Base-by-base conservation (phyloP, 345 rosid species). In the Camelina neglecta region DNA sequence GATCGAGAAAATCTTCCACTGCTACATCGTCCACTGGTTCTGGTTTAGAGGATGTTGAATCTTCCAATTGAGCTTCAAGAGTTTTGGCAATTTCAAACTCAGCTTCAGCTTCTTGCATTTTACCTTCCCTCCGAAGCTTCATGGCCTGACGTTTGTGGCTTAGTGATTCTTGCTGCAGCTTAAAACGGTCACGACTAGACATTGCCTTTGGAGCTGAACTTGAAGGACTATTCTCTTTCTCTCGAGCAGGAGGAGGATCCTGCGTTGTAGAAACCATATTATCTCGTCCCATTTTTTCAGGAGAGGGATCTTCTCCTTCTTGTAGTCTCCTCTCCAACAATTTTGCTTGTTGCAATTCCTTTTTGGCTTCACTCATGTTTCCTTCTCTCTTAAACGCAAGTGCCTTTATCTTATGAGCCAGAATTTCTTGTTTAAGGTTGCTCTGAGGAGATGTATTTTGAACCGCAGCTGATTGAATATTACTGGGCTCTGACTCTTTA, bases 1-100 rank as follows among this genome's bases (percentile, higher is more conserved):
- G 96, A 89, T 92, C 95, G 15, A 94, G 98, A 78, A 93, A 80
- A 89, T 90, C 95, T 80, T 92, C 96, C 39, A 90, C 90, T 49
- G 56, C 80, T 53, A 81, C 87, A 66, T 83, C 90, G 59, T 84
- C 85, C 11, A 15, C 71, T 4, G 58, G 18, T 77, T 71, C 88
- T 53, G 75, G 70, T 81, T 83, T 84, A 20, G 74, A 60, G 20
- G 88, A 59, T 21, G 86, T 31, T 23, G 75, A 74, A 76, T 88
- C 92, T 60, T 90, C 99, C 80, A 92, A 72, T 76, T 86, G 96
- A 58, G 92, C 85, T 82, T 95, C 97, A 45, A 95, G 90, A 74
- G 88, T 64, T 91, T 89, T 95, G 71, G 99, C 99, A 42, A 87
- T 61, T 80, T 95, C 98, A 71, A 85, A 82, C 81, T 95, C 97